Evolutionary conservation across 1,139 yeast genomes (phyloP), one percentile per base, ranked within the genome.

Genomic region (Kodamaea plutei): DNA sequence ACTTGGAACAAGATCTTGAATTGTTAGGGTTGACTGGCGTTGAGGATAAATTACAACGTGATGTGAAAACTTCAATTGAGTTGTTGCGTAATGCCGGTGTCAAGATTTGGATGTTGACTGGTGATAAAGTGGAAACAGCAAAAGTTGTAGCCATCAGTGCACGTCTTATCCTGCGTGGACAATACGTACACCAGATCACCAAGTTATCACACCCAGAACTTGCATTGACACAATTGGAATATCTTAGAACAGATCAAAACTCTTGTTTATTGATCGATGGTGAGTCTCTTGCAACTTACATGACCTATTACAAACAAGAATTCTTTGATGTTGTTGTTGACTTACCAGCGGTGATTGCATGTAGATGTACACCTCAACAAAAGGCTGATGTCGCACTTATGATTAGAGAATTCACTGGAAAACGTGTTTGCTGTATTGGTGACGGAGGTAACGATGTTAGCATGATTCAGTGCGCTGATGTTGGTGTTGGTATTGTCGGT

Each of bases 361-460:
- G 98, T 54, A 83, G 99, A 46, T 93, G 99, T 58, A 82, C 97
- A 1, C 99, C 99, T 1, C 98, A 93, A 55, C 99, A 93, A 51
- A 93, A 93, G 56, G 98, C 98, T 0, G 97, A 93, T 52, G 85
- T 93, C 31, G 96, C 98, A 0, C 51, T 74, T 14, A 64, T 81
- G 42, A 93, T 93, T 41, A 74, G 89, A 44, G 75, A 75, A 37
- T 61, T 75, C 20, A 91, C 98, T 0, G 84, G 87, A 5, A 87
- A 85, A 50, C 66, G 98, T 32, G 96, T 89, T 3, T 89, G 97
- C 46, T 91, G 98, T 54, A 93, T 93, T 47, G 99, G 99, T 31
- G 99, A 93, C 58, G 99, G 99, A 44, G 99, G 99, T 46, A 93
- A 93, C 50, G 99, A 93, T 58, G 99, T 93, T 22, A 84, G 95